phyloP scores from a whole-genome alignment of 2,329 filamentous ascomycete genomes.

The Ophiocordyceps unilateralis region DNA sequence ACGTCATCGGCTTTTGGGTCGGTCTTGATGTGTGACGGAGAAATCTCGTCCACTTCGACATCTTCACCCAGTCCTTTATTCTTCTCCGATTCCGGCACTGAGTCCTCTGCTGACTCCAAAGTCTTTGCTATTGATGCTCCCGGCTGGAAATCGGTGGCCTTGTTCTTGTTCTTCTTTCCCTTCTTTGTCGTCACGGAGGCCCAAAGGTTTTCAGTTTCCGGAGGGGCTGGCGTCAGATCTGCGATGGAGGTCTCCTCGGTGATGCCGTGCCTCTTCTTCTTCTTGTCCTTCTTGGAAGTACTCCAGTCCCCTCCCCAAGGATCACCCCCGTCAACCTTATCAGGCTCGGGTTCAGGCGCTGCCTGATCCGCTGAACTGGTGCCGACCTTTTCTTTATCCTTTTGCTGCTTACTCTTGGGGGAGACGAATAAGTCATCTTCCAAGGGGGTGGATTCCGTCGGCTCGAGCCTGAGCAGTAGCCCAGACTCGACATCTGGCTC shows the following conservation, averaged over 20 bases:
- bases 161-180: slow-evolving; percentile 20
- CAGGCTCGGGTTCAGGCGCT: too few species aligned
- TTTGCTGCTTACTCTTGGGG: slow-evolving; percentile 20
- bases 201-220: slow-evolving; percentile 1
- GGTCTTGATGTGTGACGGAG: neutral
- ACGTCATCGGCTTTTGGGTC: neutral
- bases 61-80: slow-evolving; percentile 4
- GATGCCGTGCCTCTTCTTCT: slow-evolving; percentile 11
- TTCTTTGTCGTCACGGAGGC: slow-evolving; percentile 7
- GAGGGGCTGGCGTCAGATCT: slow-evolving; percentile 1
- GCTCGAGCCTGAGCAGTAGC: neutral
- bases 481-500: neutral
- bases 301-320: slow-evolving; percentile 16
- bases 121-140: slow-evolving; percentile 8
- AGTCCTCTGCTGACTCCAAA: slow-evolving; percentile 7
- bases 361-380: slow-evolving; percentile 10
- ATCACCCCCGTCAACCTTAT: slow-evolving; percentile 12
- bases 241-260: slow-evolving; percentile 1
- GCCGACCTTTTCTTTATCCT: slow-evolving; percentile 8
- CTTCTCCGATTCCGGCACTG: slow-evolving; percentile 6
- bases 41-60: slow-evolving; percentile 5
- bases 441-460: neutral
- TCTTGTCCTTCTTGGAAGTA: slow-evolving; percentile 14
- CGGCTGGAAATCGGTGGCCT: slow-evolving; percentile 1
- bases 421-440: slow-evolving; percentile 9